phyloP scores from a whole-genome alignment of 2,329 filamentous ascomycete species.

The Decorospora gaudefroyi region DNA sequence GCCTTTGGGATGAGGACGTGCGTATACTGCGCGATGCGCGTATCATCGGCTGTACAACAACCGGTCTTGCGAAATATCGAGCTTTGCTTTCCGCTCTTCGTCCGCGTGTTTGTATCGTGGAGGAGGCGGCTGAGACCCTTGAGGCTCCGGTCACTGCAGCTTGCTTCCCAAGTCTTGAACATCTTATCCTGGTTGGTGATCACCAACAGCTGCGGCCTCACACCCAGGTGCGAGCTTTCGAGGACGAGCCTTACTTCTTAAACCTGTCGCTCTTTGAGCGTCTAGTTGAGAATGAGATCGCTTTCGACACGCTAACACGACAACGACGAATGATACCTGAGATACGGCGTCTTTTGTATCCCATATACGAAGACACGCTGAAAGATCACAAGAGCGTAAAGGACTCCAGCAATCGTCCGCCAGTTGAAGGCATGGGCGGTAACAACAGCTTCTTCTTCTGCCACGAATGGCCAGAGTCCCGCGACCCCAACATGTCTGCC shows the following conservation, averaged over 20 bases:
- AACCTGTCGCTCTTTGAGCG: slow-evolving; percentile 80
- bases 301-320: slow-evolving; percentile 66
- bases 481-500: slow-evolving; percentile 66
- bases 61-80: slow-evolving; percentile 79
- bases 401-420: slow-evolving; percentile 51
- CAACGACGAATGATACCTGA: slow-evolving; percentile 77
- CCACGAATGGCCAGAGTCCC: slow-evolving; percentile 67
- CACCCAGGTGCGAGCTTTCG: slow-evolving; percentile 65
- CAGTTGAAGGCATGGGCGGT: slow-evolving; percentile 66
- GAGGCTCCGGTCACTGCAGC: slow-evolving; percentile 66
- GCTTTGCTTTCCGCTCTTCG: slow-evolving; percentile 67
- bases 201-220: slow-evolving; percentile 77
- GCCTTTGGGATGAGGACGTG: slow-evolving; percentile 62
- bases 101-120: slow-evolving; percentile 72
- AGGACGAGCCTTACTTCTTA: slow-evolving; percentile 65
- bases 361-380: slow-evolving; percentile 63
- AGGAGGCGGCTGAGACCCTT: slow-evolving; percentile 78
- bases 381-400: slow-evolving; percentile 63
- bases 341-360: slow-evolving; percentile 62
- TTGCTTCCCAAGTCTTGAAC: slow-evolving; percentile 65
- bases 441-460: slow-evolving; percentile 65
- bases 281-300: slow-evolving; percentile 67
- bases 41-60: slow-evolving; percentile 73
- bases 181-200: slow-evolving; percentile 74
- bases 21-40: slow-evolving; percentile 52